phyloP scores from a whole-genome alignment of 257 asterid species.

The Petrea volubilis region DNA sequence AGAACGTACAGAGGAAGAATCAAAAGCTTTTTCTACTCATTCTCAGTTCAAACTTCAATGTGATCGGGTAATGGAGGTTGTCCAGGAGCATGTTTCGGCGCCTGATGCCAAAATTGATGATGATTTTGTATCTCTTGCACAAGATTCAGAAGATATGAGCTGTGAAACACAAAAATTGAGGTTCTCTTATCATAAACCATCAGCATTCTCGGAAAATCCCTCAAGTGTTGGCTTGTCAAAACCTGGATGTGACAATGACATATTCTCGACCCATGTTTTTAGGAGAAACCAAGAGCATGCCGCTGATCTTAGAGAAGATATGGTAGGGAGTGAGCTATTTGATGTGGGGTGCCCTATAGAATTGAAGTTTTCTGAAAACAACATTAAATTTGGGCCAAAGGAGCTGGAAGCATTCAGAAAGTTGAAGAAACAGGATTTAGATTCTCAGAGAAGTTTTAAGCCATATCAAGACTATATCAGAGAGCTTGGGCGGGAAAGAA shows the following conservation, averaged over 20 bases:
- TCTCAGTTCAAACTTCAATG: slow-evolving; percentile 44
- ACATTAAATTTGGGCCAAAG: slow-evolving; percentile 31
- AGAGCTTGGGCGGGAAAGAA: no score
- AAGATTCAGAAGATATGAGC: slow-evolving; percentile 44
- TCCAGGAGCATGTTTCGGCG: slow-evolving; percentile 32
- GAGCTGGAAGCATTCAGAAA: slow-evolving; percentile 43
- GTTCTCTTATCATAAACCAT: slow-evolving; percentile 46
- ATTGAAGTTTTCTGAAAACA: slow-evolving; percentile 40
- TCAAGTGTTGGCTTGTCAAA: slow-evolving; percentile 12
- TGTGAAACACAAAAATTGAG: slow-evolving; percentile 20
- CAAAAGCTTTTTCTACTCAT: slow-evolving; percentile 45
- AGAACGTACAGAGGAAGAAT: slow-evolving; percentile 38
- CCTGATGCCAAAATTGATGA: slow-evolving; percentile 34
- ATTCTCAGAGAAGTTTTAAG: slow-evolving; percentile 43
- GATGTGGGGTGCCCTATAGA: slow-evolving; percentile 61
- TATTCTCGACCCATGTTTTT: slow-evolving; percentile 44
- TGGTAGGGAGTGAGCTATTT: slow-evolving; percentile 48
- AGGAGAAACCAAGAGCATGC: slow-evolving; percentile 34
- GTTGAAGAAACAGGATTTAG: slow-evolving; percentile 50
- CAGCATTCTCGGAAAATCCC: slow-evolving; percentile 31
- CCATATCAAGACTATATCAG: slow-evolving; percentile 50
- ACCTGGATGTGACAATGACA: no score
- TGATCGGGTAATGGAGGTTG: slow-evolving; percentile 47
- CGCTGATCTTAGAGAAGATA: slow-evolving; percentile 30
- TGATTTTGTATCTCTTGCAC: slow-evolving; percentile 55